Conservation (phyloP, 2,329 filamentous ascomycete genomes). For the Penicillium occitanis region DNA sequence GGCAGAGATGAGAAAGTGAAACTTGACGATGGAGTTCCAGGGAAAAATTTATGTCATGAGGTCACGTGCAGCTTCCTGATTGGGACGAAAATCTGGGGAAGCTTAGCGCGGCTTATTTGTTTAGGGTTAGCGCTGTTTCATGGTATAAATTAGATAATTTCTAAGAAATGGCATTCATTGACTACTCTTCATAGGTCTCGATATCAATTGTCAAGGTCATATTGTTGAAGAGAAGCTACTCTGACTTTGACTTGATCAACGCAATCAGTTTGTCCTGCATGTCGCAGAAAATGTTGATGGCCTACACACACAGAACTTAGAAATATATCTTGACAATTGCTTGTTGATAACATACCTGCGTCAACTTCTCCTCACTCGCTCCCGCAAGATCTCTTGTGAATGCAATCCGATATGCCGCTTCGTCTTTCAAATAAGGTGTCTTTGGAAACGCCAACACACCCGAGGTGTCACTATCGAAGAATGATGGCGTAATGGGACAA, state of each 20-base stretch:
- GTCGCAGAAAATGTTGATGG: conserved; percentile 59
- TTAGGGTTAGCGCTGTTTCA: background rate
- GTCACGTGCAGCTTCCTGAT: conserved; percentile 19
- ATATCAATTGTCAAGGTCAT: background rate
- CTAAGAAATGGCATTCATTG: background rate
- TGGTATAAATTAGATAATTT: background rate
- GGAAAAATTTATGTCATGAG: conserved; percentile 12
- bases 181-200: background rate
- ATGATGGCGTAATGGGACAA: conserved; percentile 23
- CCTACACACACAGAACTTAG: conserved; percentile 29
- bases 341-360: conserved; percentile 35
- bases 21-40: conserved; percentile 3
- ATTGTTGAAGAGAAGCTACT: background rate
- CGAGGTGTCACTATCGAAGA: conserved; percentile 28
- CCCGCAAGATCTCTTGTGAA: conserved; percentile 48
- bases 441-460: conserved; percentile 22
- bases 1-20: background rate
- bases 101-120: background rate
- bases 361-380: conserved; percentile 52
- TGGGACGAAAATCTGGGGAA: conserved; percentile 19
- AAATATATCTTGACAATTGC: background rate
- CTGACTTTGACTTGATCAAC: conserved; percentile 26
- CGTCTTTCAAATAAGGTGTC: conserved; percentile 40
- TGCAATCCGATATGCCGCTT: conserved; percentile 52
- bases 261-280: conserved; percentile 56